Evolutionary conservation across 176 grass and related monocot genomes (phyloP).

Genomic region (Hordeum vulgare): DNA sequence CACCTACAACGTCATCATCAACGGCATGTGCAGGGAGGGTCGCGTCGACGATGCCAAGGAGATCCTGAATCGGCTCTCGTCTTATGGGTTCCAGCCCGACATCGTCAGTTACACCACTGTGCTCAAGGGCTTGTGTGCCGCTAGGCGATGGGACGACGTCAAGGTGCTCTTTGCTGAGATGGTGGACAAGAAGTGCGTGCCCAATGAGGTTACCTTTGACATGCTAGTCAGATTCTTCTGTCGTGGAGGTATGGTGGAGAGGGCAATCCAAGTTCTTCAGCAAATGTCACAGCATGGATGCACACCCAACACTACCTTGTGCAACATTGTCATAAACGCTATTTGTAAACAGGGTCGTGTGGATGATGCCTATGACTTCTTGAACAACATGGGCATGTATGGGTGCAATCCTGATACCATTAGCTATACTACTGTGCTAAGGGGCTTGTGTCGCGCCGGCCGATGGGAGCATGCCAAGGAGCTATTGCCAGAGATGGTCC

Average conservation of each 20-base stretch:
- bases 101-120: slow-evolving; percentile 55
- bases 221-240: slow-evolving; percentile 65
- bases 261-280: slow-evolving; percentile 47
- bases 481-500: slow-evolving; percentile 37
- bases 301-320: slow-evolving; percentile 44
- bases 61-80: slow-evolving; percentile 38
- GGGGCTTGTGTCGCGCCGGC: slow-evolving; percentile 36
- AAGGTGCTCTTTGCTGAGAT: slow-evolving; percentile 55
- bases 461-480: slow-evolving; percentile 43
- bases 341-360: slow-evolving; percentile 47
- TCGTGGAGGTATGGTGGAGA: slow-evolving; percentile 50
- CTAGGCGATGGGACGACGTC: slow-evolving; percentile 43
- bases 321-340: slow-evolving; percentile 45
- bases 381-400: slow-evolving; percentile 31
- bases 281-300: slow-evolving; percentile 49
- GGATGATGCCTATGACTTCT: slow-evolving; percentile 34
- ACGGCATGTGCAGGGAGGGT: slow-evolving; percentile 60
- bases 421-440: slow-evolving; percentile 48
- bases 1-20: slow-evolving; percentile 70
- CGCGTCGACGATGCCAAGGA: slow-evolving; percentile 34
- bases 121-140: slow-evolving; percentile 46
- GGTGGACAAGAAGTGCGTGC: slow-evolving; percentile 36
- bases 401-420: slow-evolving; percentile 44
- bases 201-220: slow-evolving; percentile 49
- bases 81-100: slow-evolving; percentile 48